Evolutionary conservation across 768 basidiomycete genomes (phyloP).

Genomic region (Porphyrellus cyaneotinctus): DNA sequence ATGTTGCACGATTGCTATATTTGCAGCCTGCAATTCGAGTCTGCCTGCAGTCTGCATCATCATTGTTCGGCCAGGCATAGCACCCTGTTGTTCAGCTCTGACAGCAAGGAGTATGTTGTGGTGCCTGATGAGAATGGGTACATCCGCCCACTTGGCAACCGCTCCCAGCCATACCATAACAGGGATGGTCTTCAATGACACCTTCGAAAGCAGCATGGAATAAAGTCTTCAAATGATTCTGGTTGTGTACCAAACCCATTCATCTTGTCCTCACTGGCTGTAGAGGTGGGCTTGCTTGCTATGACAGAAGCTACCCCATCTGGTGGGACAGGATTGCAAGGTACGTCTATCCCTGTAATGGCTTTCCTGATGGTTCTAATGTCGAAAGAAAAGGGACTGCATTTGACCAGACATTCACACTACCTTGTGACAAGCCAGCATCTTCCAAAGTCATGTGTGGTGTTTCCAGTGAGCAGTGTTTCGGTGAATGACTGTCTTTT

Average conservation of each 20-base stretch:
- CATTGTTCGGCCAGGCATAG: background rate
- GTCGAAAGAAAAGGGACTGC: background rate
- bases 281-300: too few relatives aligned
- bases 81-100: background rate
- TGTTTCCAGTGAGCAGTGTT: background rate
- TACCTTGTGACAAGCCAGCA: background rate
- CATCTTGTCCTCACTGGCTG: too few relatives aligned
- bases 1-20: background rate
- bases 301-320: background rate
- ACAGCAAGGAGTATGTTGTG: background rate
- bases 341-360: background rate
- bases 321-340: background rate
- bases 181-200: background rate
- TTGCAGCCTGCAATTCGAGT: background rate
- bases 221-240: background rate
- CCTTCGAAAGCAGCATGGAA: background rate
- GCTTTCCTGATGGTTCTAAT: background rate
- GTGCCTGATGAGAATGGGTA: background rate
- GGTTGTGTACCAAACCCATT: too few relatives aligned
- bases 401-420: background rate
- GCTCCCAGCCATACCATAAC: background rate
- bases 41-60: background rate
- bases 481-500: background rate
- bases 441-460: background rate
- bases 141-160: background rate